Base-by-base conservation (phyloP, 78 protist genomes). In the Dictyostelium citrinum region DNA sequence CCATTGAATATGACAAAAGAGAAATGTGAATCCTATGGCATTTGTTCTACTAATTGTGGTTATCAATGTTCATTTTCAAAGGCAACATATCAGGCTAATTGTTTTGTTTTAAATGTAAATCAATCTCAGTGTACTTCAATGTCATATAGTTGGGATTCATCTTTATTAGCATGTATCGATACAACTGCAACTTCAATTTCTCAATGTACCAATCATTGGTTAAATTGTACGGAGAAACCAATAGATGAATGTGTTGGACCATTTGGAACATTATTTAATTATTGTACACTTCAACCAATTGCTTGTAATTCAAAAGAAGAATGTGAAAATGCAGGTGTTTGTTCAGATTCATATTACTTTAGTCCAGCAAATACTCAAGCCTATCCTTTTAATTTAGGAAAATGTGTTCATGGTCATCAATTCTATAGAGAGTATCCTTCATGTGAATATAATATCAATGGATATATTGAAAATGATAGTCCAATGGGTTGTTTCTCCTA, bases 311-410 rank as follows among this genome's bases (percentile, higher is more conserved):
- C 6, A 4, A 46, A 78, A 78, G 27, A 24, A 27, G 68, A 78
- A 46, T 78, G 83, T 78, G 68, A 46, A 78, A 17, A 29, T 10
- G 83, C 83, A 5, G 83, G 83, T 29, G 58, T 45, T 11, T 78
- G 83, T 29, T 46, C 70, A 29, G 83, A 78, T 46, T 39, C 41
- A 49, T 78, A 16, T 78, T 78, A 27, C 55, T 78, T 78, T 46
- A 39, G 3, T 20, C 33, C 46, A n/a, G 17, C 22, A 16, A 74
- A 74, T 74, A 39, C 55, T n/a, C 49, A 17, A 22, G 46, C 27
- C 27, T 39, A 74, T 74, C 46, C 81, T 3, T 20, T 39, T 14
- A n/a, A 39, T 39, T 74, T 39, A 39, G 46, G 60, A 20, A 74
- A 74, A 74, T 74, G 81, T 41, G 81, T 74, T 3, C 43, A 12